These are phyloP conservation scores for Ustilago shanxiensis DNA, from an alignment of 1,284 basidiomycete species.

Conservation along the genomic window DNA sequence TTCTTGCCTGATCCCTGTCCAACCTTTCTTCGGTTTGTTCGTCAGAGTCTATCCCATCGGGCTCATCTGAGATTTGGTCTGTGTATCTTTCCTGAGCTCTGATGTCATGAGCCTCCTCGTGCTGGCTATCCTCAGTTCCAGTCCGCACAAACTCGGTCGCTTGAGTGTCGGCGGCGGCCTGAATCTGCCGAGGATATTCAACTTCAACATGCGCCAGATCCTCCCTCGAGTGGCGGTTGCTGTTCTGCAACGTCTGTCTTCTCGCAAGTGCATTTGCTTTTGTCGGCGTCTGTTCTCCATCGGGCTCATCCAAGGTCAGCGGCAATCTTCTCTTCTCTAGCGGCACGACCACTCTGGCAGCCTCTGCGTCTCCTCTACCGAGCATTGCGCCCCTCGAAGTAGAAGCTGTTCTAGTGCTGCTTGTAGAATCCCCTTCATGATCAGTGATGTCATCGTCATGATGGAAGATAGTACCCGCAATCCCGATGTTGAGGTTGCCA, in stretches of 20 bases:
- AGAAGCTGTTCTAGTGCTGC: background rate
- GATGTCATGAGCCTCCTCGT: background rate
- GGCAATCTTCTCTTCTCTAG: conserved; percentile 29
- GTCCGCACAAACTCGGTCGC: background rate
- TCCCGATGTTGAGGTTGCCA: conserved; percentile 38
- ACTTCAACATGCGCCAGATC: too few species aligned
- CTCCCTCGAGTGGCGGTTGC: background rate
- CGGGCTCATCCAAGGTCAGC: conserved; percentile 20
- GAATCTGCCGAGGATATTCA: too few species aligned
- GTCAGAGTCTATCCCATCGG: background rate
- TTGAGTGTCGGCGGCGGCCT: background rate
- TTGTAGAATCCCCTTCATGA: conserved; percentile 23
- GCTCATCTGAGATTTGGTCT: background rate
- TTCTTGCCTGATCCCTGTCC: background rate
- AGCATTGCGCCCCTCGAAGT: background rate
- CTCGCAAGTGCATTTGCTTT: conserved; percentile 22
- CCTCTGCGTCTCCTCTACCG: background rate
- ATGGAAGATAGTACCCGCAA: conserved; percentile 44
- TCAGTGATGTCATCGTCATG: conserved; percentile 43
- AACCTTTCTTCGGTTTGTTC: background rate
- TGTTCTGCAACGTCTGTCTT: conserved; percentile 1
- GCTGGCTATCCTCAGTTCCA: background rate
- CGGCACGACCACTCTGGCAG: conserved; percentile 22
- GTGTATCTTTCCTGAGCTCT: background rate
- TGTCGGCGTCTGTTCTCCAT: conserved; percentile 48